Evolutionary conservation across 768 basidiomycete species (phyloP).

Genomic region (Termitomyces sp.): DNA sequence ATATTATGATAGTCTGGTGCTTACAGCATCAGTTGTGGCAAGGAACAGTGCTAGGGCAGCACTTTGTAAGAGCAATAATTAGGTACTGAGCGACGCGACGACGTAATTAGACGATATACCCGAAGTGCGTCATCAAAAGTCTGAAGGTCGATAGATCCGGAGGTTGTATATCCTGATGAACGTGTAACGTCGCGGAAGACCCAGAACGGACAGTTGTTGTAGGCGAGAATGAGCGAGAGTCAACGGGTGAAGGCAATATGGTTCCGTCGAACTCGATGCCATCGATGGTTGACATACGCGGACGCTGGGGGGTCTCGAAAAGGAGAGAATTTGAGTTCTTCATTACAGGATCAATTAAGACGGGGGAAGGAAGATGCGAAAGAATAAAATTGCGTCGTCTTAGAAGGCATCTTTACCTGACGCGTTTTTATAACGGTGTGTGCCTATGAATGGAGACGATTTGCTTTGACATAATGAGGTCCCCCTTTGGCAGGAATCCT

Average conservation of each 20-base stretch:
- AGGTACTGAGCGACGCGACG: constrained; percentile 3
- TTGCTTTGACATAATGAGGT: constrained; percentile 22
- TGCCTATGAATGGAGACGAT: constrained; percentile 23
- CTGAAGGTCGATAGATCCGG: constrained; percentile 48
- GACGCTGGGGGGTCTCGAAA: neutral
- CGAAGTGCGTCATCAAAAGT: constrained; percentile 64
- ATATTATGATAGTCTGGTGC: constrained; percentile 19
- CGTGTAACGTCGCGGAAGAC: constrained; percentile 29
- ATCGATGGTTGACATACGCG: neutral
- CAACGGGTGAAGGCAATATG: neutral
- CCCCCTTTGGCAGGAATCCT: constrained; percentile 26
- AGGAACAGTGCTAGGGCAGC: constrained; percentile 80
- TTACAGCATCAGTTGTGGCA: constrained; percentile 81
- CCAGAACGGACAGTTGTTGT: constrained; percentile 26
- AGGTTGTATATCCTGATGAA: constrained; percentile 16
- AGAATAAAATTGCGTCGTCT: constrained; percentile 1
- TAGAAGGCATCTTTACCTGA: constrained; percentile 6
- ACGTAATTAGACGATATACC: constrained; percentile 35
- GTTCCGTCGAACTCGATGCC: constrained; percentile 4
- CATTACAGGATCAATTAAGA: constrained; percentile 4
- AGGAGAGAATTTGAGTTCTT: neutral
- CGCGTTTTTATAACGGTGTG: constrained; percentile 29
- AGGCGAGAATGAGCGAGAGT: constrained; percentile 15
- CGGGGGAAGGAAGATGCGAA: neutral
- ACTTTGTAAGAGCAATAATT: constrained; percentile 33